Evolutionary conservation across 768 basidiomycete genomes (phyloP).

Genomic region (Leucogyrophana mollusca): DNA sequence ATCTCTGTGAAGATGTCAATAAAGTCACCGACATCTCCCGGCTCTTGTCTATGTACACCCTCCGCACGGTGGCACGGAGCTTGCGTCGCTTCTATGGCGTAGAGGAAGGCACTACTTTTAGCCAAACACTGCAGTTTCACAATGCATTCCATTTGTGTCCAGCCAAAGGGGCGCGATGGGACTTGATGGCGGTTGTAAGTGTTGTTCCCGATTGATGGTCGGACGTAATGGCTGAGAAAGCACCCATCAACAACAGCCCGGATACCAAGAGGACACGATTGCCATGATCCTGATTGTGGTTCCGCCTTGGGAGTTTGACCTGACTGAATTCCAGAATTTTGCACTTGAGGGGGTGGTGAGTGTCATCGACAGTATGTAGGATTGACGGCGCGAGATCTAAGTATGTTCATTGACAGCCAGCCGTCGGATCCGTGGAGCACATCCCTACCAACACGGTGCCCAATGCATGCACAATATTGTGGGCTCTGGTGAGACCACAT

Average conservation of each 20-base stretch:
- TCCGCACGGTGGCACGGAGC: background rate
- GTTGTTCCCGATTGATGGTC: background rate
- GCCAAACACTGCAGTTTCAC: background rate
- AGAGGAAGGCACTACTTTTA: background rate
- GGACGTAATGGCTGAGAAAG: too few species aligned
- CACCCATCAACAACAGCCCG: too few species aligned
- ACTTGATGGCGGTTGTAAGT: background rate
- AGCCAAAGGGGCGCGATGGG: background rate
- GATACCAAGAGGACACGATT: too few species aligned
- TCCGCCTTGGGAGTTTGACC: constrained; percentile 3
- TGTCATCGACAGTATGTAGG: background rate
- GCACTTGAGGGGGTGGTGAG: background rate
- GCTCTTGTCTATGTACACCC: background rate
- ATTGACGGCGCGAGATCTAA: background rate
- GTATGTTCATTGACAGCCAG: background rate
- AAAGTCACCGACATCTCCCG: background rate
- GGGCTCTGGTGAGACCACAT: constrained; percentile 11
- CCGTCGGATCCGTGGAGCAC: constrained; percentile 5
- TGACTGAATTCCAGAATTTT: constrained; percentile 2
- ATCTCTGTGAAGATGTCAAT: background rate
- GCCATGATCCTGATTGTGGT: constrained; percentile 4
- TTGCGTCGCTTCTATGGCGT: background rate
- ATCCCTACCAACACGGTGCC: background rate
- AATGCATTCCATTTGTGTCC: background rate
- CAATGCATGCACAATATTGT: constrained; percentile 4